Evolutionary conservation across 129 eudicot genomes (phyloP).

Genomic region (Lactuca sativa): DNA sequence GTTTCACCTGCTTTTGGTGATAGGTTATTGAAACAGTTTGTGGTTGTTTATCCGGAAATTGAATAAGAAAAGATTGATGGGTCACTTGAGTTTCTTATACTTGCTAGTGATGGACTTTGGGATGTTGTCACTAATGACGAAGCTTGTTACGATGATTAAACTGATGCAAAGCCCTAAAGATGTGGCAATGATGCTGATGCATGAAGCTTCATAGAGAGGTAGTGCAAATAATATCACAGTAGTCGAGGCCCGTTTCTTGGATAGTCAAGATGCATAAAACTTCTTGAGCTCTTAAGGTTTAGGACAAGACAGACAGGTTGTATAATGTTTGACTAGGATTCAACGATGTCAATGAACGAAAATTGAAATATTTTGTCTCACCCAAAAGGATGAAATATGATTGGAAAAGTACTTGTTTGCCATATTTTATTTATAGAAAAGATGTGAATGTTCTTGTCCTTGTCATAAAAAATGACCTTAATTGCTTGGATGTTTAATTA

Average conservation of each 20-base stretch:
- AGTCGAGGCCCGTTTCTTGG: constrained; percentile 71
- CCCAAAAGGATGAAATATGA: too few species aligned
- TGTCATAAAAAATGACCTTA: not conserved
- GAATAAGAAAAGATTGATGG: constrained; percentile 77
- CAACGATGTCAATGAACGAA: too few species aligned
- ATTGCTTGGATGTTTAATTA: constrained; percentile 17
- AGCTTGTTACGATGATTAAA: constrained; percentile 71
- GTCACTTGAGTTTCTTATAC: constrained; percentile 83
- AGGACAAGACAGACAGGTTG: too few species aligned
- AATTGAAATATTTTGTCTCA: too few species aligned
- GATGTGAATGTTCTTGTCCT: too few species aligned
- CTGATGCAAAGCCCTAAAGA: constrained; percentile 71
- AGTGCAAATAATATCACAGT: constrained; percentile 79
- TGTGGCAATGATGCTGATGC: constrained; percentile 81
- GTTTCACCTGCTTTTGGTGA: constrained; percentile 99
- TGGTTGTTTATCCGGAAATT: constrained; percentile 93
- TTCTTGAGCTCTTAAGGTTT: too few species aligned
- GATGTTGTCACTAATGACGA: constrained; percentile 96
- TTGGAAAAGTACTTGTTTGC: too few species aligned
- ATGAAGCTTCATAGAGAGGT: constrained; percentile 84
- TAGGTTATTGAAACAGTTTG: constrained; percentile 81
- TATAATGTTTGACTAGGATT: not conserved
- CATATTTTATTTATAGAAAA: too few species aligned
- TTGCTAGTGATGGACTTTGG: constrained; percentile 98
- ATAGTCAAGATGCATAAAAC: constrained; percentile 9